Percentiles rank a stretch among this genome's conserved stretches.
Conservation (phyloP, 2,329 filamentous ascomycete genomes). For the Podosphaera aphanis region DNA sequence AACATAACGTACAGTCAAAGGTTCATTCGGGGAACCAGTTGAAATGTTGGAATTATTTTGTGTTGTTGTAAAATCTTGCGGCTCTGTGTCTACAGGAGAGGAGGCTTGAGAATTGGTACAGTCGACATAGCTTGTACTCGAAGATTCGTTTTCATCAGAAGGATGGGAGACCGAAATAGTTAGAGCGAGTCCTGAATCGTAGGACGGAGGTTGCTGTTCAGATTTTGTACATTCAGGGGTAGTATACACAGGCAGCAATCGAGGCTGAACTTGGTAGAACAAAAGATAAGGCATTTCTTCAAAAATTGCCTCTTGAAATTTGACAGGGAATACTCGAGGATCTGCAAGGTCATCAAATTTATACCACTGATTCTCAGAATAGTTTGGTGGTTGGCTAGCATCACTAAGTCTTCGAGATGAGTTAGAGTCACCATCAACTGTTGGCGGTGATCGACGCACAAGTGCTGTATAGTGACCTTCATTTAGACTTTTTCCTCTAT, state of each 20-base stretch:
- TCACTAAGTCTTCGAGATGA: constrained; percentile 22
- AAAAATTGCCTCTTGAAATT: constrained; percentile 51
- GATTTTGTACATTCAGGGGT: not conserved
- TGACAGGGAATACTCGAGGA: constrained; percentile 52
- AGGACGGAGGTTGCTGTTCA: constrained; percentile 27
- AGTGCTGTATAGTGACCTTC: constrained; percentile 84
- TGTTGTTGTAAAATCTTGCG: constrained; percentile 15
- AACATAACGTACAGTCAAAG: constrained; percentile 17
- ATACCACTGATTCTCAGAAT: constrained; percentile 60
- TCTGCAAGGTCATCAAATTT: constrained; percentile 69
- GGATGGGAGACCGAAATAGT: constrained; percentile 1
- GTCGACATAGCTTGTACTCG: constrained; percentile 21
- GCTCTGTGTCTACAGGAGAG: constrained; percentile 16
- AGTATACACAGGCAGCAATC: constrained; percentile 23
- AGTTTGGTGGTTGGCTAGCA: constrained; percentile 31
- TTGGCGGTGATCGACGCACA: constrained; percentile 45
- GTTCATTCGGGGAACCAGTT: constrained; percentile 24
- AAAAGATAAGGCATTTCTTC: constrained; percentile 85
- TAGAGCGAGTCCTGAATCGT: constrained; percentile 20
- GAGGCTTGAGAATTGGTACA: constrained; percentile 9
- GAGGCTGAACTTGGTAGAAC: constrained; percentile 85
- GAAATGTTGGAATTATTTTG: constrained; percentile 20
- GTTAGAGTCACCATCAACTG: constrained; percentile 34
- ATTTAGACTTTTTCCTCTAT: constrained; percentile 63
- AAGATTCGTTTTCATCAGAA: not conserved